Conservation (phyloP, 495 filamentous ascomycete species). For the Neurospora sublineolata region DNA sequence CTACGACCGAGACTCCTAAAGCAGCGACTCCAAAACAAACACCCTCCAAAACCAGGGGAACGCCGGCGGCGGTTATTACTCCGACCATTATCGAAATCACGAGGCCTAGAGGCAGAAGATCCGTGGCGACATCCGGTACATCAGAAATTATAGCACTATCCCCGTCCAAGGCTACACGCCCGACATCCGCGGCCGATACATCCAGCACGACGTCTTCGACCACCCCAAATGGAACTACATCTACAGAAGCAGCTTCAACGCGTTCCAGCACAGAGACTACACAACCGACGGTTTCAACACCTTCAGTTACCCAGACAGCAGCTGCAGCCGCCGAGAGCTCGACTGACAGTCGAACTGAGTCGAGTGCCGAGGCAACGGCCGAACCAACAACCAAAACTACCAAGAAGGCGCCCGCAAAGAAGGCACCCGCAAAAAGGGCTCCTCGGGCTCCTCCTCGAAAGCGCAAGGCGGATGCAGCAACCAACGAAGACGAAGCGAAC, state of each 20-base stretch:
- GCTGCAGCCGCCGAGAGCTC: not conserved
- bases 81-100: not conserved
- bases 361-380: not conserved
- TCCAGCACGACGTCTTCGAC: not conserved
- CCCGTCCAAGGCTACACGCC: not conserved
- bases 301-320: not conserved
- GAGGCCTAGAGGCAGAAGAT: not conserved
- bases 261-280: not conserved
- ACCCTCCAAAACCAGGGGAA: not conserved
- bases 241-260: not conserved
- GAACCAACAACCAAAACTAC: not conserved
- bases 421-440: not conserved
- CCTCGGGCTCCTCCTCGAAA: constrained; percentile 2
- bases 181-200: not conserved
- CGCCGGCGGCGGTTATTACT: not conserved
- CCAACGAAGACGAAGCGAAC: not conserved
- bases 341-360: not conserved
- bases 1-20: not conserved
- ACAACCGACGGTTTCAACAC: not conserved
- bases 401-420: not conserved
- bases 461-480: constrained; percentile 2
- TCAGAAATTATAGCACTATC: not conserved
- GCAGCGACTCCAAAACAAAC: not conserved
- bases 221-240: not conserved
- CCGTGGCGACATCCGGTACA: not conserved